Base-by-base conservation (phyloP, 2,329 filamentous ascomycete genomes). In the Arthroderma sp. region DNA sequence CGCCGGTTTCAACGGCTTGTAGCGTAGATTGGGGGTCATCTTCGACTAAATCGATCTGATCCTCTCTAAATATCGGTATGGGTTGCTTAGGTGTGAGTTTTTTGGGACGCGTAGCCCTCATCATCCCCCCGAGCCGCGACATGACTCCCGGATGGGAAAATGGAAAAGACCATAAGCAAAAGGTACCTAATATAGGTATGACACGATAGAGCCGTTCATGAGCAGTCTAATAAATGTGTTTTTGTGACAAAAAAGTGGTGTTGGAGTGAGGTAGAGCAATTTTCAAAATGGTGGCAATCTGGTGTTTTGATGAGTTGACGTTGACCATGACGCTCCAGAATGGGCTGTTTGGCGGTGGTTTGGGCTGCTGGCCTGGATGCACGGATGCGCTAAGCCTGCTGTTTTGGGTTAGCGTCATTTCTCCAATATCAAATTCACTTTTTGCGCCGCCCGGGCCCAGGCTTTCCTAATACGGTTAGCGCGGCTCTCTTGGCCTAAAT, bases 21-120 rank as follows among this genome's bases (percentile, higher is more conserved):
- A 77, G 85, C 62, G 83, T 82, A 55, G 83, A 83, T 62, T 89
- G 80, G 57, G 84, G 78, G 53, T 81, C 78, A 68, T 94, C 85
- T 65, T 95, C 94, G 66, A 87, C 78, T 59, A 82, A 74, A 61
- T 95, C 87, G 67, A 96, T 83, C 62, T 96, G 85, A 65, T 86
- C 76, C 69, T 96, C 89, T 64, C 83, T 79, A 60, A 95, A 77
- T 57, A 98, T 81, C 49, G 81, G 81, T 61, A 95, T 80, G 57
- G 80, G 80, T 63, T 87, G 86, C 72, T 94, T 94, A 60, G 84
- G 79, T 67, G 83, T 91, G 67, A 95, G 78, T 74, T 96, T 96
- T 60, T 70, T 70, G 36, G 67, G 67, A 58, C 67, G 66, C 60
- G 67, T 70, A 46, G 54, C 50, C 61, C 66, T 64, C 60, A 64